Base-by-base conservation (phyloP, 495 filamentous ascomycete species). In the Emericellopsis terricola region DNA sequence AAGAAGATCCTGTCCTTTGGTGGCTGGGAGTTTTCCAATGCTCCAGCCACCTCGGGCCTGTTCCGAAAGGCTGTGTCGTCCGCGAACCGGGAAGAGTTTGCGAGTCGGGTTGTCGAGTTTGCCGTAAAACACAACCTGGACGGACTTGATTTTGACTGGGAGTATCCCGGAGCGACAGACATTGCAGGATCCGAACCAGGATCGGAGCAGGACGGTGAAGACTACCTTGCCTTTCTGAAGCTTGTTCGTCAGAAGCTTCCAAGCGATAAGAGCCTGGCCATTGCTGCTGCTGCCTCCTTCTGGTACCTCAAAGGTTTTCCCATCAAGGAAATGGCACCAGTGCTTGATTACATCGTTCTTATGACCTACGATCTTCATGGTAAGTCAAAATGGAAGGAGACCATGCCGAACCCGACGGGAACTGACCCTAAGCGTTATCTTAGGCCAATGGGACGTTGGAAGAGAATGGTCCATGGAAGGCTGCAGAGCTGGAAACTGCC, bases 1-100 rank as follows among this genome's bases (percentile, higher is more conserved):
- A 61, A 59, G 31, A 40, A 41, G 13, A 51, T 69, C 24, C 8
- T 68, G 1, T 59, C 57, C 0, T 51, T 69, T 36, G 65, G 65
- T 9, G 65, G 64, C 1, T 68, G 63, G 63, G 41, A 31, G 0
- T 63, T 58, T 33, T 59, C 52, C 0, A 64, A 59, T 0, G 44
- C 46, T 19, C 33, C 41, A 1, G 39, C 33, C 10, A 55, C 53
- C 1, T 62, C 43, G 28, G 29, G 38, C 11, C 49, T 60, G 14
- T 51, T 65, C 24, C 53, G 64, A 1, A 37, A 55, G 1, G 59
- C 36, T n/a, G 47, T 57, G 15, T 43, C 13, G 3, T 33, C 41
- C 2, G 53, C 32, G 0, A 60, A 66, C 29, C 49, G 55, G 0
- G 41, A 48, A 1, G 53, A 31, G 0, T 48, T 68, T 18, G 45